Evolutionary conservation across 345 rosid genomes (phyloP).

Genomic region (Sonneratia alba): DNA sequence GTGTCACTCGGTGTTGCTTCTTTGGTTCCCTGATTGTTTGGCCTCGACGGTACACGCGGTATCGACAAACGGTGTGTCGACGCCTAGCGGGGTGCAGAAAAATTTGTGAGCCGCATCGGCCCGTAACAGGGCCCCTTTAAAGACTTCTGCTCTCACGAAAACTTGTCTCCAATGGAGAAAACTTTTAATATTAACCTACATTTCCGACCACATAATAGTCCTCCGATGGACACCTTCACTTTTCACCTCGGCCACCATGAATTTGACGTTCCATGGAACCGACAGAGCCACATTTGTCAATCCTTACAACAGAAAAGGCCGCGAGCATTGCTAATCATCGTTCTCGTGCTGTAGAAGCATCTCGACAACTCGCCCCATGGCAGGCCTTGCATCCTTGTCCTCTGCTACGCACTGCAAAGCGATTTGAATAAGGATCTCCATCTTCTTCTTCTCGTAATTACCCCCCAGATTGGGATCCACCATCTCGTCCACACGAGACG

Average conservation of each 20-base stretch:
- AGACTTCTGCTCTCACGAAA: too few species aligned
- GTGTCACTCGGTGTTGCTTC: too few species aligned
- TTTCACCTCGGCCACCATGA: background rate
- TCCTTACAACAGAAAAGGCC: background rate
- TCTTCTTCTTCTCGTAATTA: constrained; percentile 2
- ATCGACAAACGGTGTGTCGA: too few species aligned
- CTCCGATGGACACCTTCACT: background rate
- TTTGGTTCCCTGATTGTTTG: too few species aligned
- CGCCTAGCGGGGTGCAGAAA: too few species aligned
- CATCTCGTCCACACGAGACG: constrained; percentile 14
- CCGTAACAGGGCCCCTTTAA: too few species aligned
- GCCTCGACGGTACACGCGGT: too few species aligned
- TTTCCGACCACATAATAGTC: too few species aligned
- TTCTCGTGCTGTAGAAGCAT: constrained; percentile 14
- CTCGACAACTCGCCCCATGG: constrained; percentile 25
- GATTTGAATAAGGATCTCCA: constrained; percentile 16
- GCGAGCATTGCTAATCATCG: background rate
- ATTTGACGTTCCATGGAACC: background rate
- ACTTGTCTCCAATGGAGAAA: too few species aligned
- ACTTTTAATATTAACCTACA: too few species aligned
- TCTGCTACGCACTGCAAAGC: constrained; percentile 27
- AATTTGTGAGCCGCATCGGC: too few species aligned
- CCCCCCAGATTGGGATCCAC: constrained; percentile 13
- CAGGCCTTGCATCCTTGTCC: constrained; percentile 27
- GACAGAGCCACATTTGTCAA: background rate